Evolutionary conservation across 768 basidiomycete genomes (phyloP).

Genomic region (Suillus paluster): DNA sequence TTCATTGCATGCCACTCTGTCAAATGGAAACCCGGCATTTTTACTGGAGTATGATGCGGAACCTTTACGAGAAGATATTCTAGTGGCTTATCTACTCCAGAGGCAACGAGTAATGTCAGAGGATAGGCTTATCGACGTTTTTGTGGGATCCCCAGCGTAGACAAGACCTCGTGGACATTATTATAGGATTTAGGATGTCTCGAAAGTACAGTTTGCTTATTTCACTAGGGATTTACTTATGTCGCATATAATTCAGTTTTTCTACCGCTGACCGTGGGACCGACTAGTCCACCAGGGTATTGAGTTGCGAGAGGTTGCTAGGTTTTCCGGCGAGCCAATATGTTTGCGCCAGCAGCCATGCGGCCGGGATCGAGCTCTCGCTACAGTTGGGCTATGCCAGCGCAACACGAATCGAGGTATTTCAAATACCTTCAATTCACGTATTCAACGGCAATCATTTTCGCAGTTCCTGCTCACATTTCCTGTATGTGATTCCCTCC

Average conservation of each 20-base stretch:
- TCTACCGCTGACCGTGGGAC: background rate
- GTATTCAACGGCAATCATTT: background rate
- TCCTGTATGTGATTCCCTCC: background rate
- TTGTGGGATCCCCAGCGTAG: conserved; percentile 20
- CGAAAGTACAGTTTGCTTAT: background rate
- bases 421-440: background rate
- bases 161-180: background rate
- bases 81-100: conserved; percentile 33
- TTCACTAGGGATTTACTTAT: background rate
- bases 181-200: background rate
- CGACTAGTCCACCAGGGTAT: background rate
- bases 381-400: background rate
- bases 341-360: background rate
- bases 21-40: conserved; percentile 21
- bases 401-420: background rate
- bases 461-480: background rate
- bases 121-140: conserved; percentile 27
- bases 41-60: conserved; percentile 27
- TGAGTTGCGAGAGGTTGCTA: too few relatives aligned
- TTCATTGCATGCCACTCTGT: conserved; percentile 16
- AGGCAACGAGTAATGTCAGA: conserved; percentile 29
- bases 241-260: background rate
- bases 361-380: background rate
- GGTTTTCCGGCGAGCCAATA: background rate
- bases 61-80: conserved; percentile 33